A percentile compares a stretch with the other conserved stretches of the same genome.
Evolutionary conservation across 345 rosid genomes (phyloP).

Genomic region (Rhodamnia rubescens): DNA sequence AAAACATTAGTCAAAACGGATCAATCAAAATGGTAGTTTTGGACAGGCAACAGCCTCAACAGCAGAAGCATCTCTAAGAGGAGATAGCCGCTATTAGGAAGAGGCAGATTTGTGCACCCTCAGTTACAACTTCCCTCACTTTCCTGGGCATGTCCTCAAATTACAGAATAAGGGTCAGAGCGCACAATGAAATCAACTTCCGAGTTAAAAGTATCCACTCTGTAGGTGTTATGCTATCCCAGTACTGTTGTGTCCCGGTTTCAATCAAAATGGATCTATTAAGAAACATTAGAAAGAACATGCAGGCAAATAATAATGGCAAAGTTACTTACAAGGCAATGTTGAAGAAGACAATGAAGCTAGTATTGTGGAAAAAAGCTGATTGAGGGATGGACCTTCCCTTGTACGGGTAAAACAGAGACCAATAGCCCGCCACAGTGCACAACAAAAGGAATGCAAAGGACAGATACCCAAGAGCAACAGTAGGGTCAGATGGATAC

Average conservation of each 20-base stretch:
- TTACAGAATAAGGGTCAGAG: too few relatives aligned
- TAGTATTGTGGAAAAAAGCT: conserved; percentile 46
- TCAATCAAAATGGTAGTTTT: neutral
- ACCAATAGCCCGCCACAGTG: conserved; percentile 37
- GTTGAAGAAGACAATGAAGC: conserved; percentile 63
- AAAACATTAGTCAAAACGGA: too few relatives aligned
- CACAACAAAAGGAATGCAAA: conserved; percentile 48
- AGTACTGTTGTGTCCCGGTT: neutral
- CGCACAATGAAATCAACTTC: neutral
- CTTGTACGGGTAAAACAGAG: conserved; percentile 70
- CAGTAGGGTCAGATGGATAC: conserved; percentile 71
- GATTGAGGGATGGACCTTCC: conserved; percentile 69
- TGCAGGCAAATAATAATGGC: neutral
- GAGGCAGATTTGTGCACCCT: neutral
- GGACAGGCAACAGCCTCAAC: neutral
- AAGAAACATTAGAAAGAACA: neutral
- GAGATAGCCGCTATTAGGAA: neutral
- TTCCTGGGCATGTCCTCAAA: neutral
- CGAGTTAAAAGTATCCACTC: neutral
- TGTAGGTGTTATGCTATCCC: neutral
- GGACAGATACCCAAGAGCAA: conserved; percentile 65
- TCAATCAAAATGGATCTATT: neutral
- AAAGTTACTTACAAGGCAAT: conserved; percentile 52
- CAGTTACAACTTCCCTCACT: neutral
- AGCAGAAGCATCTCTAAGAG: neutral